Evolutionary conservation across 2,329 filamentous ascomycete genomes (phyloP).

Genomic region (Stemphylium beticola): DNA sequence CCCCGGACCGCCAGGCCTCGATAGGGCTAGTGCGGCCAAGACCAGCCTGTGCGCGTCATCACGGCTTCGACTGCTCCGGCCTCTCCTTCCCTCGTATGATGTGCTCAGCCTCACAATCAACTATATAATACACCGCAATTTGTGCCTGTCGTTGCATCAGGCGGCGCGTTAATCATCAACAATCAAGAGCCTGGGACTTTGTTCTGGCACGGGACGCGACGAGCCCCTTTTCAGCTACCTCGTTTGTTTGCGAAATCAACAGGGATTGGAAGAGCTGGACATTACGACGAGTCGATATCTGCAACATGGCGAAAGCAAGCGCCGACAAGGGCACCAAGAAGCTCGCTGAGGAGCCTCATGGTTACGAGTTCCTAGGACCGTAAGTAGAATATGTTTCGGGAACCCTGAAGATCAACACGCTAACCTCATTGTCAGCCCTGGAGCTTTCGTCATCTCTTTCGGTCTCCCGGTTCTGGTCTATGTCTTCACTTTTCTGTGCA

Average conservation of each 20-base stretch:
- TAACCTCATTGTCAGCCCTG: constrained; percentile 62
- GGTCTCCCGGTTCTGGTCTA: constrained; percentile 81
- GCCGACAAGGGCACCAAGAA: constrained; percentile 24
- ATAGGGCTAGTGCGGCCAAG: constrained; percentile 14
- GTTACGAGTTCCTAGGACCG: constrained; percentile 51
- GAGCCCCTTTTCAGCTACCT: constrained; percentile 23
- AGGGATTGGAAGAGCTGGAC: constrained; percentile 7
- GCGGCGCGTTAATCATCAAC: constrained; percentile 4
- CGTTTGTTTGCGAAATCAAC: constrained; percentile 6
- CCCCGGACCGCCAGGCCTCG: constrained; percentile 8
- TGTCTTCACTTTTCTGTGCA: constrained; percentile 82
- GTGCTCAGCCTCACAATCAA: constrained; percentile 3
- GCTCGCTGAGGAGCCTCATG: constrained; percentile 41
- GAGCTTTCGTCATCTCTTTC: constrained; percentile 78
- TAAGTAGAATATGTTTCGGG: constrained; percentile 28
- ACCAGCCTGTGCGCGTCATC: constrained; percentile 13
- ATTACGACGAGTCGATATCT: constrained; percentile 2
- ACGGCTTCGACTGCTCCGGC: constrained; percentile 28
- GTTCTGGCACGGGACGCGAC: constrained; percentile 9
- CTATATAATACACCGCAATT: constrained; percentile 16
- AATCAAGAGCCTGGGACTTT: background rate
- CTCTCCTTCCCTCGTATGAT: constrained; percentile 26
- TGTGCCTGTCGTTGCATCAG: constrained; percentile 1
- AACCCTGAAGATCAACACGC: constrained; percentile 2
- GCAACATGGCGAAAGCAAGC: constrained; percentile 38